Base-by-base conservation (phyloP, 306 rosid species). In the Biancaea sappan region DNA sequence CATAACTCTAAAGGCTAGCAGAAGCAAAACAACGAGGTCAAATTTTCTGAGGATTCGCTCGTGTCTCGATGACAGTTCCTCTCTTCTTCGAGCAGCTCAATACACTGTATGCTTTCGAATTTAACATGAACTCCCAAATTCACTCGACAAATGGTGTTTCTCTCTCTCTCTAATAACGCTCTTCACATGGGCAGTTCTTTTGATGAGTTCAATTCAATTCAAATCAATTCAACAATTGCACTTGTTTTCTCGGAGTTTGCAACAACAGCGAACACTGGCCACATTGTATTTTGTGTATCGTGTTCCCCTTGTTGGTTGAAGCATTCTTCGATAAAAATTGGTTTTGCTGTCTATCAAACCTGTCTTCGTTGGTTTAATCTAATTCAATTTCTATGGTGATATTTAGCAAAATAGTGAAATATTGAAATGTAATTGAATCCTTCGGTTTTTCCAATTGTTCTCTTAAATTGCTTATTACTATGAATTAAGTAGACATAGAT, bases 71-170 rank as follows among this genome's bases (percentile, higher is more conserved):
- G 95, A 88, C 21, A 80, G 84, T 67, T 88, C 93, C 77, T 82
- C 91, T 69, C 93, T 93, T 13, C 89, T 86, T 44, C 91, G 79
- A 71, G 98, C 91, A 18, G 98, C 96, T 51, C 87, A 93, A 72
- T 87, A 87, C 77, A 88, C 96, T 52, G 95, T 90, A 80, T 67
- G 56, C 7, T 75, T 68, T 31, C 15, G 64, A 34, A 1, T 50
- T 51, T 5, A 16, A 60, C 52, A 26, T 3, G 2, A 9, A 8
- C 66, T 34, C 66, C 46, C 8, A 34, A 18, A 60, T 2, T 7
- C 28, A 8, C 46, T 60, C 0, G 8, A n/a, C 43, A 59, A 60
- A 32, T 5, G 26, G 24, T 32, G 15, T 26, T 26, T 16, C 19
- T 43, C 16, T 25, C 16, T 25, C 31, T 16, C 7, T 73, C 1